These are phyloP conservation scores for Aspergillus avenaceus DNA, from an alignment of 495 filamentous ascomycete genomes.

Conservation along the genomic window DNA sequence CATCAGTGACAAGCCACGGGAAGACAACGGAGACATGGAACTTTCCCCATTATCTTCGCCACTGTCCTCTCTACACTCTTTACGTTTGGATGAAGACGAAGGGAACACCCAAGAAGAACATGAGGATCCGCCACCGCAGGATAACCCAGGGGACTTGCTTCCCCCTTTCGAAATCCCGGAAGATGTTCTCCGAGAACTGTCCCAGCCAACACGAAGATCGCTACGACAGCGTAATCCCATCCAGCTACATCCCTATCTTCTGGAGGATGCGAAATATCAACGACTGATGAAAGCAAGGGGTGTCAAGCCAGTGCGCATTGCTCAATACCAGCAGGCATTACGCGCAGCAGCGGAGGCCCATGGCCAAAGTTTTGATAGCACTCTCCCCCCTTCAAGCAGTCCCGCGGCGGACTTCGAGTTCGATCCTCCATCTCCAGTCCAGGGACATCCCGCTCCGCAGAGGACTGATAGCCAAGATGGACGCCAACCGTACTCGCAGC, in stretches of 20 bases:
- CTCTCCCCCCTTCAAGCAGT: constrained; percentile 30
- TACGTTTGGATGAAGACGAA: constrained; percentile 2
- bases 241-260: constrained; percentile 67
- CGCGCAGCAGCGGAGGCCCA: constrained; percentile 48
- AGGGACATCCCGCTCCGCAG: constrained; percentile 2
- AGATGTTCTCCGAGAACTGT: constrained; percentile 27
- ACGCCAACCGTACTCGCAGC: not conserved
- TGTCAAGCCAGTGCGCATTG: constrained; percentile 56
- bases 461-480: not conserved
- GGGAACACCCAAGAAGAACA: not conserved
- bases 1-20: not conserved
- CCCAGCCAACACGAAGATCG: constrained; percentile 34
- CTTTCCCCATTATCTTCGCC: constrained; percentile 45
- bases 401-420: constrained; percentile 16
- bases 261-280: constrained; percentile 65
- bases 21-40: constrained; percentile 5
- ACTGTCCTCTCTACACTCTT: constrained; percentile 26
- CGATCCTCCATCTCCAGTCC: constrained; percentile 18
- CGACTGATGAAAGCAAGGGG: constrained; percentile 57
- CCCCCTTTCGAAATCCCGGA: constrained; percentile 26
- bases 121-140: constrained; percentile 2
- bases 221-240: constrained; percentile 69
- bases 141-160: constrained; percentile 14
- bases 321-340: constrained; percentile 13
- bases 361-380: constrained; percentile 28